A percentile compares a stretch with the other conserved stretches of the same genome.
Conservation (phyloP, 1,284 basidiomycete genomes). For the Mycosarcoma mackinlayi region DNA sequence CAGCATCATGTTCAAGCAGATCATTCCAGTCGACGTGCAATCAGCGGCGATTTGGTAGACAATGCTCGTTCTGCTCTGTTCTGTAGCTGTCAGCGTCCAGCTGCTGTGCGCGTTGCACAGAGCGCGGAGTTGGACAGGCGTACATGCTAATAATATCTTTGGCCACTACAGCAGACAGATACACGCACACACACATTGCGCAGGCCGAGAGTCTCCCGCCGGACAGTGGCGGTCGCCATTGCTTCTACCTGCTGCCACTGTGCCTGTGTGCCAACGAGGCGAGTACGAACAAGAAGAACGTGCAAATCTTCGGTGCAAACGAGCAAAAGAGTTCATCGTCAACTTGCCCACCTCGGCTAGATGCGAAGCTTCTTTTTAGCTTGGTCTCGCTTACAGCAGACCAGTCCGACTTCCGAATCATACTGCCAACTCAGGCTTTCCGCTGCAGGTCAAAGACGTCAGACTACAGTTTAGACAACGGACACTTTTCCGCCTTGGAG, state of each 20-base stretch:
- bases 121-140: background rate
- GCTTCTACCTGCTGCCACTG: too few species aligned
- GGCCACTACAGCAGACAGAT: too few species aligned
- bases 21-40: too few species aligned
- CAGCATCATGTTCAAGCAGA: too few species aligned
- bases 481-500: too few species aligned
- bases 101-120: background rate
- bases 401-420: constrained; percentile 11
- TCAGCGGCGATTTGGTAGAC: too few species aligned
- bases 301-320: background rate
- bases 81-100: too few species aligned
- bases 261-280: background rate
- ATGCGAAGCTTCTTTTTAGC: constrained; percentile 6
- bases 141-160: background rate
- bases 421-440: background rate
- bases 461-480: too few species aligned
- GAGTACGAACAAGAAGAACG: constrained; percentile 3
- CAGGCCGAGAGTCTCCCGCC: too few species aligned
- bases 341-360: constrained; percentile 1
- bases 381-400: constrained; percentile 4
- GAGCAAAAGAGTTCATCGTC: background rate
- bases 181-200: too few species aligned
- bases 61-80: too few species aligned
- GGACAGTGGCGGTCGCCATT: too few species aligned
- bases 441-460: background rate